Evolutionary conservation across 2,329 filamentous ascomycete genomes (phyloP).

Genomic region (Aspergillus sergii): DNA sequence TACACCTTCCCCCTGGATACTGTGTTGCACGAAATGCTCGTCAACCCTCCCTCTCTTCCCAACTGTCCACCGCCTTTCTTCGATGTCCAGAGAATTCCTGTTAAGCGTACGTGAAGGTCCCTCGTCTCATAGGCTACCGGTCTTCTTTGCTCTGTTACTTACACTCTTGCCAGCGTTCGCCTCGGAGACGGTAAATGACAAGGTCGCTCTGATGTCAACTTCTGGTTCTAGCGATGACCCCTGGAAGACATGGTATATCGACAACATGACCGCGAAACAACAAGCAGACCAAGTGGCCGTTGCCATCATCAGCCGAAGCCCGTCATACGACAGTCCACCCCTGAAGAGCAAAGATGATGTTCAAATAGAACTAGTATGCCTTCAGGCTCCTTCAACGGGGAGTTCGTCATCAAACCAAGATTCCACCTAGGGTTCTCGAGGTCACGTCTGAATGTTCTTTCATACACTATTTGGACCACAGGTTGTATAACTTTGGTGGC

Average conservation of each 20-base stretch:
- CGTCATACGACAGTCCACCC: slow-evolving; percentile 29
- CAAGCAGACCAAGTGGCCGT: slow-evolving; percentile 42
- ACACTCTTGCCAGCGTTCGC: slow-evolving; percentile 31
- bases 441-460: neutral
- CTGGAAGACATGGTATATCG: slow-evolving; percentile 42
- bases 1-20: slow-evolving; percentile 35
- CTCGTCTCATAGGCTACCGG: neutral
- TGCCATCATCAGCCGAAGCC: slow-evolving; percentile 39
- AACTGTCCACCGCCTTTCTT: slow-evolving; percentile 36
- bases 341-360: slow-evolving; percentile 33
- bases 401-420: slow-evolving; percentile 22
- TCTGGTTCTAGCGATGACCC: slow-evolving; percentile 31
- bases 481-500: neutral
- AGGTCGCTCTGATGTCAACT: slow-evolving; percentile 31
- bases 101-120: slow-evolving; percentile 30
- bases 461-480: neutral
- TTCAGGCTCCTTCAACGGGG: slow-evolving; percentile 37
- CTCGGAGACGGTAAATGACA: slow-evolving; percentile 30
- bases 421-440: slow-evolving; percentile 7
- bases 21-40: slow-evolving; percentile 32
- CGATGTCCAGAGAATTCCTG: slow-evolving; percentile 36
- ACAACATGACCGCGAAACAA: slow-evolving; percentile 33
- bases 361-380: slow-evolving; percentile 39
- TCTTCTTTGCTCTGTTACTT: slow-evolving; percentile 8
- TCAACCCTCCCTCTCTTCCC: slow-evolving; percentile 23